Evolutionary conservation across 371 early-diverging fungal genomes (phyloP), one percentile per base, ranked within the genome.

Genomic region (Saksenaea oblongispora): DNA sequence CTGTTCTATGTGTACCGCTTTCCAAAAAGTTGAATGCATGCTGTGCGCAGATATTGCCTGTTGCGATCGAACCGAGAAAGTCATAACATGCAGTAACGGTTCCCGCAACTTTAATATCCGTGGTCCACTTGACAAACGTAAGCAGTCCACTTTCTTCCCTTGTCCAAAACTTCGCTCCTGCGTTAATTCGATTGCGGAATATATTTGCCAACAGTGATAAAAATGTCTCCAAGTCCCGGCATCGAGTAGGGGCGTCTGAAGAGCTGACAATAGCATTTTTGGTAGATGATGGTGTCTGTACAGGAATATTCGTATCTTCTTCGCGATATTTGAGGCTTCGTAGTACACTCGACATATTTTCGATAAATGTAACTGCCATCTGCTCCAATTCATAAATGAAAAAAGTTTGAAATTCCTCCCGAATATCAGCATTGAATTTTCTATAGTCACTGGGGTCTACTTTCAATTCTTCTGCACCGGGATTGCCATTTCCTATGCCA

Each of bases 161-260:
- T 26, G 76, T 64, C 95, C 96, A 95, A 73, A 92, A 95, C 11
- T 83, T 79, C 27, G 88, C 64, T 0, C 93, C 94, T 1, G 86
- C 83, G 57, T 95, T 92, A 1, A 89, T 86, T 8, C 91, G 72
- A 39, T 88, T 84, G 14, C 85, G 76, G 78, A 89, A 94, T 1
- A 95, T 70, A 31, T 78, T 78, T 8, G 91, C 82, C 8, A 94
- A 80, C 35, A 91, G 77, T n/a, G 77, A 69, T 39, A 90, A 85
- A 39, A 91, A 84, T 1, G 86, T 79, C 66, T 87, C 86, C 1
- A 91, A 77, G 67, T 91, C 87, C 62, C 80, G 82, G 54, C 83
- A 79, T 31, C 73, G 84, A 42, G 61, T 67, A n/a, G 57, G 22
- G 60, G 28, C 22, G 11, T 57, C 27, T 59, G 58, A 22, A 60